Evolutionary conservation across 2,329 filamentous ascomycete species (phyloP), one percentile per base, ranked within the genome.

Genomic region (Diaporthe sp.): DNA sequence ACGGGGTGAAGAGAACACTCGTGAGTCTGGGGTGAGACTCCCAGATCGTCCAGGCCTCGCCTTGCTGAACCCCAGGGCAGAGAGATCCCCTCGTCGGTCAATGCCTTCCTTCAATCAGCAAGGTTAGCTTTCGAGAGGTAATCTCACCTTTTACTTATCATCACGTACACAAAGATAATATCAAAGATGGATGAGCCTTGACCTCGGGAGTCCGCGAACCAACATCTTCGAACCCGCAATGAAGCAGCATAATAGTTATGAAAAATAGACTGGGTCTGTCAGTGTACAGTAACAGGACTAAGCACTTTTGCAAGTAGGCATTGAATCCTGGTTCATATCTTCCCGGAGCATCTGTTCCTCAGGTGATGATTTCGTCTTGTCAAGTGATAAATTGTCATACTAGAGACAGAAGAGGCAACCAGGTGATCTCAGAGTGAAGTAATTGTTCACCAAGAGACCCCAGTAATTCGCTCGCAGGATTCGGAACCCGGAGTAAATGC

Each of bases 91-190:
- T 64, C 40, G 28, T 64, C 60, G 8, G 60, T 42, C 25, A 64
- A 28, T 45, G 60, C 60, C 60, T 64, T n/a, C 30, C 25, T 64
- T 40, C 47, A 9, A 33, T 64, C 40, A 64, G 40, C 40, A n/a
- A 42, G 40, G 19, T 9, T 64, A 15, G 28, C 60, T 13, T 15
- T 64, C 6, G 40, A 64, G 40, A 28, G 47, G 1, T 40, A n/a
- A n/a, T n/a, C n/a, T n/a, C n/a, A n/a, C n/a, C n/a, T n/a, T n/a
- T n/a, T n/a, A n/a, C n/a, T n/a, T n/a, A n/a, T n/a, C n/a, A n/a
- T n/a, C n/a, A n/a, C n/a, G n/a, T n/a, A n/a, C n/a, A n/a, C 25
- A 17, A 54, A 54, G 25, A 19, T 54, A n/a, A 54, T 13, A 28
- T 54, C 50, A n/a, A n/a, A n/a, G n/a, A n/a, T n/a, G n/a, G n/a